Conservation (phyloP, 495 filamentous ascomycete species). For the Penicillium silybi region DNA sequence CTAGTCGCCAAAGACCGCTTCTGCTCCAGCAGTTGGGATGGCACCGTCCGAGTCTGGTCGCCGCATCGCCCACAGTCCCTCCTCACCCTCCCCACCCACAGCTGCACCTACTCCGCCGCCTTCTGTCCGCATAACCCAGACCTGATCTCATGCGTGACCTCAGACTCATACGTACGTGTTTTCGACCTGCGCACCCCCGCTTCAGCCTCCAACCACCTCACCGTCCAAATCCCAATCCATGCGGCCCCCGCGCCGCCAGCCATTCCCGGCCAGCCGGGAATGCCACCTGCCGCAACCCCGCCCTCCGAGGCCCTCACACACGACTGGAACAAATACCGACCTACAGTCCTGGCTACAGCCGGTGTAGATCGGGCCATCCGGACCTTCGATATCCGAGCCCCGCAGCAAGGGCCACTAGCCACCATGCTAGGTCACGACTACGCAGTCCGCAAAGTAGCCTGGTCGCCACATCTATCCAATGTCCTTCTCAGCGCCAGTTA, state of each 20-base stretch:
- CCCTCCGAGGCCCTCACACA: constrained; percentile 84
- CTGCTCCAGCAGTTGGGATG: constrained; percentile 87
- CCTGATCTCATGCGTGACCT: constrained; percentile 75
- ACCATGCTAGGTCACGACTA: constrained; percentile 84
- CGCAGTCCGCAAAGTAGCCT: constrained; percentile 76
- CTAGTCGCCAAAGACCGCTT: constrained; percentile 86
- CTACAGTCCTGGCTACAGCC: constrained; percentile 74
- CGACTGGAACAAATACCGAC: constrained; percentile 98
- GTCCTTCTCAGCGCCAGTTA: constrained; percentile 85
- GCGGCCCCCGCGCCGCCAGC: constrained; percentile 44
- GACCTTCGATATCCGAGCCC: constrained; percentile 80
- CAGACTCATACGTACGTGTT: constrained; percentile 79
- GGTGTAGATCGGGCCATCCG: constrained; percentile 87
- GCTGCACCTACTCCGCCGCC: constrained; percentile 82
- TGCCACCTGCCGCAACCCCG: constrained; percentile 31
- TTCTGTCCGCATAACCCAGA: constrained; percentile 78
- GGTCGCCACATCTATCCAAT: constrained; percentile 88
- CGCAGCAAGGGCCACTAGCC: constrained; percentile 62
- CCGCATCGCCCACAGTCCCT: constrained; percentile 68
- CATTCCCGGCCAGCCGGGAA: constrained; percentile 32
- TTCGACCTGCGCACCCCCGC: constrained; percentile 87
- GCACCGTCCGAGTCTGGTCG: constrained; percentile 88
- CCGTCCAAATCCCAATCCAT: constrained; percentile 73
- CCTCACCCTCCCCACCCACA: constrained; percentile 78
- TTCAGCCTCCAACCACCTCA: constrained; percentile 77